Conservation (phyloP, 768 basidiomycete genomes). For the Termitomyces sp. region DNA sequence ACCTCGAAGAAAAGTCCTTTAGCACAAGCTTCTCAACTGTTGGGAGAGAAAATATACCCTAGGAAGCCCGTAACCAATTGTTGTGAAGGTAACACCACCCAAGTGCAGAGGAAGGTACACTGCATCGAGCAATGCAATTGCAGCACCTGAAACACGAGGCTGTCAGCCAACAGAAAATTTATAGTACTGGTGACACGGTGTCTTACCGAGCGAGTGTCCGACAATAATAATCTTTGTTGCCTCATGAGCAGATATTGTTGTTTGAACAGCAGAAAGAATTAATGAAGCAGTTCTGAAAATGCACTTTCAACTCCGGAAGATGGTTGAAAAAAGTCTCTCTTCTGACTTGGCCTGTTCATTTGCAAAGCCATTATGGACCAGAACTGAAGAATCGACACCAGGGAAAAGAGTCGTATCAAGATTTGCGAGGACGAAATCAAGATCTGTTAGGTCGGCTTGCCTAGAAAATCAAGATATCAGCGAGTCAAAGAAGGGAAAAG, state of each 20-base stretch:
- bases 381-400: conserved; percentile 17
- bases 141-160: conserved; percentile 25
- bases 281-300: conserved; percentile 19
- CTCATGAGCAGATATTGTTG: conserved; percentile 14
- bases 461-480: conserved; percentile 15
- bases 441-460: conserved; percentile 21
- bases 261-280: conserved; percentile 25
- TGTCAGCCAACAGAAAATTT: neutral
- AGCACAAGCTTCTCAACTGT: neutral
- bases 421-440: conserved; percentile 10
- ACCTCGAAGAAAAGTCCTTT: conserved; percentile 22
- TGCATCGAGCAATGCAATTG: conserved; percentile 34
- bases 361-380: conserved; percentile 22
- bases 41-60: conserved; percentile 9
- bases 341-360: conserved; percentile 13
- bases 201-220: conserved; percentile 36
- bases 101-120: conserved; percentile 37
- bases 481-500: neutral
- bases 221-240: conserved; percentile 22
- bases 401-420: conserved; percentile 22
- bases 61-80: conserved; percentile 18
- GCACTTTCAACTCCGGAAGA: neutral
- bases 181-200: no score
- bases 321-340: neutral
- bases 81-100: conserved; percentile 9